Percentiles rank a stretch among this genome's conserved stretches.
Conservation (phyloP, 768 basidiomycete species). For the Inosperma sp. region DNA sequence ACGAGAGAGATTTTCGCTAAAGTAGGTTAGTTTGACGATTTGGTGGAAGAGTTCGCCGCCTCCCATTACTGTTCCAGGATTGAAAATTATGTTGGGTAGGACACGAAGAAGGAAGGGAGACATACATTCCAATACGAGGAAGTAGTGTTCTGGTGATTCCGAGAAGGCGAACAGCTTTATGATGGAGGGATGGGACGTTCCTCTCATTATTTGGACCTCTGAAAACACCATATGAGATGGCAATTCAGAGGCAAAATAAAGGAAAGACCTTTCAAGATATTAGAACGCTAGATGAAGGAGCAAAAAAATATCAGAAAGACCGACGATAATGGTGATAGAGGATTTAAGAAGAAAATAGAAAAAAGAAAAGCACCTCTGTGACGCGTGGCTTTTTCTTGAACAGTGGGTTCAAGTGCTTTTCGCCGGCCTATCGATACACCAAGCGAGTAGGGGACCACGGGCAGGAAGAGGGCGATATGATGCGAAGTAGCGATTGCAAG, state of each 20-base stretch:
- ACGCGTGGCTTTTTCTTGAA: conserved; percentile 98
- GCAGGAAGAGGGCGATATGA: conserved; percentile 11
- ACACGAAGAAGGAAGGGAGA: conserved; percentile 14
- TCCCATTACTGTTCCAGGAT: conserved; percentile 68
- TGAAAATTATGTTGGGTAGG: conserved; percentile 15
- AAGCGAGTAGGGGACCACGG: conserved; percentile 9
- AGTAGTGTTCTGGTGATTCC: conserved; percentile 91
- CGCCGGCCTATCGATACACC: conserved; percentile 68
- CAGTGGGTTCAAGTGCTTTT: conserved; percentile 88
- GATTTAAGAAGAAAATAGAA: conserved; percentile 7
- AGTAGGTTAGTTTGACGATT: conserved; percentile 98
- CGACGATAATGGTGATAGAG: too few species aligned
- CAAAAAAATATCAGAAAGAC: conserved; percentile 27
- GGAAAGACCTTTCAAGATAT: conserved; percentile 82
- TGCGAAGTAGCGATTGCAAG: too few species aligned
- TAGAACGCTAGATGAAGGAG: conserved; percentile 68
- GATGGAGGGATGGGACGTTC: conserved; percentile 85
- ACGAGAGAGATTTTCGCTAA: conserved; percentile 93
- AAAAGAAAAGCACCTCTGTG: conserved; percentile 78
- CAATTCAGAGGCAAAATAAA: not conserved
- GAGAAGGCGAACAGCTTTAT: conserved; percentile 90
- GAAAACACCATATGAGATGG: conserved; percentile 12
- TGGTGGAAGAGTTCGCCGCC: conserved; percentile 99
- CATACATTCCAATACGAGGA: conserved; percentile 86
- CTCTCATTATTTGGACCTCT: conserved; percentile 99